These are phyloP conservation scores for Carex myosuroides DNA, from an alignment of 176 grass and related monocot species.

Conservation along the genomic window DNA sequence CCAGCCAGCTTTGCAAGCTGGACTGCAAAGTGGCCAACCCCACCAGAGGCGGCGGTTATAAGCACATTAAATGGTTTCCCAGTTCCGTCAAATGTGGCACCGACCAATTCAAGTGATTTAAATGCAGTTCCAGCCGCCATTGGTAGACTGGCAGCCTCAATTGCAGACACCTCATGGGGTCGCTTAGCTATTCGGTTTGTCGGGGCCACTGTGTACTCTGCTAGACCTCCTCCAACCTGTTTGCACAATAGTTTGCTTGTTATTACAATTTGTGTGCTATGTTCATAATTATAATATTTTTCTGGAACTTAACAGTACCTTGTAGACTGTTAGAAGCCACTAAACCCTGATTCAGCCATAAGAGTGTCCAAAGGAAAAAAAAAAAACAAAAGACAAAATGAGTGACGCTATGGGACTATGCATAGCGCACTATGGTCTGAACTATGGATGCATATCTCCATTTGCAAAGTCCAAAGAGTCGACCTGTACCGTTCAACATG, in stretches of 20 bases:
- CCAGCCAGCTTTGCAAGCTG: conserved; percentile 16
- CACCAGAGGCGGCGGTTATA: conserved; percentile 12
- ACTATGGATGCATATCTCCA: too few species aligned
- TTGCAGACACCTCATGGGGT: conserved; percentile 21
- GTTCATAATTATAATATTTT: background rate
- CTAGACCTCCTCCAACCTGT: conserved; percentile 52
- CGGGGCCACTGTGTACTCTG: conserved; percentile 40
- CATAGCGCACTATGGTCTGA: too few species aligned
- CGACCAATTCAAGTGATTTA: conserved; percentile 23
- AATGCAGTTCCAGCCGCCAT: conserved; percentile 37
- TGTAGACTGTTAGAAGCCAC: background rate
- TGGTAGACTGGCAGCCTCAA: conserved; percentile 41
- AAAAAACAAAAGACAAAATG: background rate
- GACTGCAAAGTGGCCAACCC: conserved; percentile 18
- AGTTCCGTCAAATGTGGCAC: conserved; percentile 44
- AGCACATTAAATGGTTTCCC: conserved; percentile 22
- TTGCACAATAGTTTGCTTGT: background rate
- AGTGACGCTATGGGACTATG: too few species aligned
- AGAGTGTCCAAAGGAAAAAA: background rate
- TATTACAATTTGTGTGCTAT: background rate
- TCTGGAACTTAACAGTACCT: background rate
- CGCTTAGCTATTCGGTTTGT: background rate
- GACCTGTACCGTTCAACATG: too few species aligned
- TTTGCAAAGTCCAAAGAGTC: too few species aligned
- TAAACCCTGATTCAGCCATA: background rate